A percentile compares a stretch with the other conserved stretches of the same genome.
Evolutionary conservation across 306 rosid species (phyloP).

Genomic region (Rosa persica): DNA sequence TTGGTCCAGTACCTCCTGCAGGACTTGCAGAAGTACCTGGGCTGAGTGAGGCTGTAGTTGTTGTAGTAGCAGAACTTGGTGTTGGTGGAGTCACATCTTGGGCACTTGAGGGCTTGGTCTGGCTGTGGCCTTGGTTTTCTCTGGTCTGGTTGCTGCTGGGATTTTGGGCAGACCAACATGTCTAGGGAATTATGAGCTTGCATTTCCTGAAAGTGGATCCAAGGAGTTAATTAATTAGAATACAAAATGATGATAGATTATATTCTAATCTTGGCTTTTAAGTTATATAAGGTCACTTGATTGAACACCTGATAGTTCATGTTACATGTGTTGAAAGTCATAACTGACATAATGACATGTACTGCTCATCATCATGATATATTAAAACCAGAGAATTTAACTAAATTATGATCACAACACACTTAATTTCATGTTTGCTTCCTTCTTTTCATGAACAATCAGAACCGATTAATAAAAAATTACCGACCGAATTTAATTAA

Average conservation of each 20-base stretch:
- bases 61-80: slow-evolving; percentile 98
- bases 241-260: background rate
- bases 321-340: background rate
- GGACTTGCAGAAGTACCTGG: slow-evolving; percentile 94
- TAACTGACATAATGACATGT: slow-evolving; percentile 2
- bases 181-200: slow-evolving; percentile 54
- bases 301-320: background rate
- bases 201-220: slow-evolving; percentile 60
- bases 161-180: slow-evolving; percentile 68
- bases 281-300: slow-evolving; percentile 12
- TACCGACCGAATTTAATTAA: background rate
- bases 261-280: background rate
- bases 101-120: slow-evolving; percentile 83
- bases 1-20: slow-evolving; percentile 98
- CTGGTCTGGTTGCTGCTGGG: slow-evolving; percentile 34
- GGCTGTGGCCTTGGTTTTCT: slow-evolving; percentile 76
- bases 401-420: background rate
- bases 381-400: background rate
- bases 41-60: slow-evolving; percentile 92
- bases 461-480: background rate
- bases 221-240: background rate
- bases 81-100: slow-evolving; percentile 90
- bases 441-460: background rate
- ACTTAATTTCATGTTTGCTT: background rate
- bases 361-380: background rate